Base-by-base conservation (phyloP, 257 asterid species). In the Linaria vulgaris region DNA sequence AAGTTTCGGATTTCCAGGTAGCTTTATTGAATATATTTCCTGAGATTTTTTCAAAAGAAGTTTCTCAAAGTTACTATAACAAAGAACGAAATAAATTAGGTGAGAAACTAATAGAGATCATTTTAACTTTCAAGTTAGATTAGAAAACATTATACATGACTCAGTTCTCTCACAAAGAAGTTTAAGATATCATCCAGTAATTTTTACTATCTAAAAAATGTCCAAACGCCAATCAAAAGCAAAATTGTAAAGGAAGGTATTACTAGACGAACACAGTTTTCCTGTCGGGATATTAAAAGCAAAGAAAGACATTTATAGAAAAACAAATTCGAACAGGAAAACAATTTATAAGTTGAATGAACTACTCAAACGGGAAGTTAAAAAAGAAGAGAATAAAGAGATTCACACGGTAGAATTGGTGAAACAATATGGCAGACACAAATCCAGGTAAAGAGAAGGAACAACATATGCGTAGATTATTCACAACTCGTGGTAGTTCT, bases 1-100 rank as follows among this genome's bases (percentile, higher is more conserved):
- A 66, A 94, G 83, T 81, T 90, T 90, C 54, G 99, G 99, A 80
- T 90, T 84, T 62, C 99, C 99, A 38, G 99, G 99, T 74, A 94
- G 74, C 73, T 87, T 94, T 64, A 94, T 76, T 14, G 97, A 94
- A 77, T 94, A 94, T 24, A 94, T 84, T 79, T 94, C 99, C 99
- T 94, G 88, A 71, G 67, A 54, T 47, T 53, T 19, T 47, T 66
- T 23, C 47, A 57, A 50, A 63, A 13, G 38, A 53, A 39, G 25
- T 58, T 67, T 30, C 37, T 38, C 20, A 60, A 23, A 73, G 48
- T 24, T 27, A 62, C 66, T 53, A 25, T 37, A 67, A 63, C 60
- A 64, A 56, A 50, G 41, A 45, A 30, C 61, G 39, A 34, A 38
- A 50, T 30, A 58, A 61, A 68, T 9, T 46, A 65, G 52, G 62